Conservation (phyloP, 768 basidiomycete genomes). For the Boletus sp. region DNA sequence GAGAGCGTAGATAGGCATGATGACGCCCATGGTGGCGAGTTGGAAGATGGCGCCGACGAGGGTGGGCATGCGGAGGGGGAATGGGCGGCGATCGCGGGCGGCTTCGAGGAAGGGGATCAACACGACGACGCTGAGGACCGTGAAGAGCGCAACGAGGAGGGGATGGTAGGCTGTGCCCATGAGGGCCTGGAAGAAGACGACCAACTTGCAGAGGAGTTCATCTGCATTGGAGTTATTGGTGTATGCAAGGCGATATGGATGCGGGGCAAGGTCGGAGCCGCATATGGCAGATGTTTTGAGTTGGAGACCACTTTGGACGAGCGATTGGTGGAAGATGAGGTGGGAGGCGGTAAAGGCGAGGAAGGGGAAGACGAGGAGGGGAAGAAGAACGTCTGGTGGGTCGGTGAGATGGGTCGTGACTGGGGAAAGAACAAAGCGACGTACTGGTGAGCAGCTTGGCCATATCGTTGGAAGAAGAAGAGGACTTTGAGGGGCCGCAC, state of each 20-base stretch:
- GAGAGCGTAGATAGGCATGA: slow-evolving; percentile 48
- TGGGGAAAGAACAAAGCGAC: neutral
- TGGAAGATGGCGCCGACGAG: slow-evolving; percentile 42
- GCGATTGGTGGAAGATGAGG: slow-evolving; percentile 12
- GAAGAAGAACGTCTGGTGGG: slow-evolving; percentile 13
- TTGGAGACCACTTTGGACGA: slow-evolving; percentile 11
- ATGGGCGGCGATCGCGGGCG: slow-evolving; percentile 35
- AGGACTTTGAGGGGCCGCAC: too few species aligned
- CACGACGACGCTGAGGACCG: slow-evolving; percentile 15
- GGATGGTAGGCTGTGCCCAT: slow-evolving; percentile 17
- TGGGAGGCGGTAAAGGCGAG: slow-evolving; percentile 9
- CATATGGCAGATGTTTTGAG: slow-evolving; percentile 34
- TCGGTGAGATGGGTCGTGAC: neutral
- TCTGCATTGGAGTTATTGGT: slow-evolving; percentile 39
- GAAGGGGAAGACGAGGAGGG: slow-evolving; percentile 19
- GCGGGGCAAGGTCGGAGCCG: slow-evolving; percentile 8
- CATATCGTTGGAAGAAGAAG: neutral
- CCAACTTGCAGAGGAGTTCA: slow-evolving; percentile 39
- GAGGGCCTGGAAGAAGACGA: slow-evolving; percentile 44
- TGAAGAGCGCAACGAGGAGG: slow-evolving; percentile 13
- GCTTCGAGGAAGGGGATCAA: slow-evolving; percentile 47
- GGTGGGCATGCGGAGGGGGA: slow-evolving; percentile 40
- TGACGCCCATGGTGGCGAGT: slow-evolving; percentile 39
- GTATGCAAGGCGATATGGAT: slow-evolving; percentile 39
- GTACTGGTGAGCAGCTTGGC: neutral